Percentiles rank a stretch among this genome's conserved stretches.
Conservation (phyloP, 345 rosid species). For the Sonneratia alba region DNA sequence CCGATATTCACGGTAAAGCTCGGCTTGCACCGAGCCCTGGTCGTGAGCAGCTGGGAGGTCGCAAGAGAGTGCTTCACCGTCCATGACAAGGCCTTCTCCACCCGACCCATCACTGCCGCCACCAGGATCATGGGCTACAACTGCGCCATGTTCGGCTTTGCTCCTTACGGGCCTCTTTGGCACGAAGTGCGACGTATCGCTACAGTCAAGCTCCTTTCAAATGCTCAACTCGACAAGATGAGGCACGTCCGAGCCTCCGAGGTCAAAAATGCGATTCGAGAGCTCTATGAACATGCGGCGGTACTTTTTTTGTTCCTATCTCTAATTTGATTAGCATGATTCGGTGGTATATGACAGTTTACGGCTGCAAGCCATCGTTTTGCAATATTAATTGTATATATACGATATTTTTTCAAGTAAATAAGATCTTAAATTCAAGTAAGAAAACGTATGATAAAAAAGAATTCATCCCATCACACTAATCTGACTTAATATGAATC, state of each 20-base stretch:
- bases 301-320: background rate
- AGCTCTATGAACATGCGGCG: background rate
- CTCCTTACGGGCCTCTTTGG: constrained; percentile 34
- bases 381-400: too few relatives aligned
- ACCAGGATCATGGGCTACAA: constrained; percentile 22
- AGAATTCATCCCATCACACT: too few relatives aligned
- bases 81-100: constrained; percentile 23
- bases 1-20: constrained; percentile 21
- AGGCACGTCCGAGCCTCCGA: constrained; percentile 20
- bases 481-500: too few relatives aligned
- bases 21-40: constrained; percentile 20
- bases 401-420: too few relatives aligned
- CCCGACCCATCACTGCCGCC: constrained; percentile 18
- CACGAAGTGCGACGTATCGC: constrained; percentile 26
- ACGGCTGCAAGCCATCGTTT: too few relatives aligned
- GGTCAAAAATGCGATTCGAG: constrained; percentile 10
- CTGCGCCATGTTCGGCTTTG: constrained; percentile 32
- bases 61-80: constrained; percentile 23
- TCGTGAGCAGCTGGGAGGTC: constrained; percentile 21
- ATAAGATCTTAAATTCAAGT: too few relatives aligned
- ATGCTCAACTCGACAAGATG: constrained; percentile 19
- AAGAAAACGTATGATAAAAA: too few relatives aligned
- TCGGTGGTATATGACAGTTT: too few relatives aligned
- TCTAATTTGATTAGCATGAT: too few relatives aligned
- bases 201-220: constrained; percentile 24